phyloP scores from a whole-genome alignment of 2,329 filamentous ascomycete genomes.

The Thelonectria blattea region DNA sequence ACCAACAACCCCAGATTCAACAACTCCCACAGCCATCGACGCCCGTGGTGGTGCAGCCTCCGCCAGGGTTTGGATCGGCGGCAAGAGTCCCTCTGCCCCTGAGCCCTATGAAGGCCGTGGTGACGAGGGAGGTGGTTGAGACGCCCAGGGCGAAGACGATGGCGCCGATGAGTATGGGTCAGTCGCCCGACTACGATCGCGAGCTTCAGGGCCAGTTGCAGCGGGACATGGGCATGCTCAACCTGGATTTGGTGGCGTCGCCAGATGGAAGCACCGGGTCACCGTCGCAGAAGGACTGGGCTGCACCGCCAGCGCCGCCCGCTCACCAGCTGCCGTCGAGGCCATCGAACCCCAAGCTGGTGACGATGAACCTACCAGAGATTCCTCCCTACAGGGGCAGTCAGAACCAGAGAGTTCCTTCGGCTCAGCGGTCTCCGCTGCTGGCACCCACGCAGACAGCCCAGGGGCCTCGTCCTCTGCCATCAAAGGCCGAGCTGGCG shows the following conservation, averaged over 20 bases:
- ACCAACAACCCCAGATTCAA: not conserved
- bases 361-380: constrained; percentile 55
- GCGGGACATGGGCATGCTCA: constrained; percentile 64
- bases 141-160: constrained; percentile 57
- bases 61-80: constrained; percentile 52
- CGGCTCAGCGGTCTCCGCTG: constrained; percentile 32
- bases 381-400: constrained; percentile 61
- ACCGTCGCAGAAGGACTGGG: constrained; percentile 21
- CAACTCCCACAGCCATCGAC: constrained; percentile 24
- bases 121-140: constrained; percentile 45
- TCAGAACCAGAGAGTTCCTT: constrained; percentile 40
- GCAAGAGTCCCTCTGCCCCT: constrained; percentile 65
- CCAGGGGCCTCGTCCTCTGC: constrained; percentile 35
- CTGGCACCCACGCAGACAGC: constrained; percentile 24
- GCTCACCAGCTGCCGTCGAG: constrained; percentile 44
- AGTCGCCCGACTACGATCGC: constrained; percentile 66
- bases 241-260: constrained; percentile 46
- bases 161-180: constrained; percentile 53
- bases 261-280: constrained; percentile 23
- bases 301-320: constrained; percentile 41
- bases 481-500: constrained; percentile 38
- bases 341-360: constrained; percentile 47
- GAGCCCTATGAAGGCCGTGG: constrained; percentile 41
- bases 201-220: constrained; percentile 68
- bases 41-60: constrained; percentile 8